Base-by-base conservation (phyloP, 2,329 filamentous ascomycete species). In the Colletotrichum gigasporum region DNA sequence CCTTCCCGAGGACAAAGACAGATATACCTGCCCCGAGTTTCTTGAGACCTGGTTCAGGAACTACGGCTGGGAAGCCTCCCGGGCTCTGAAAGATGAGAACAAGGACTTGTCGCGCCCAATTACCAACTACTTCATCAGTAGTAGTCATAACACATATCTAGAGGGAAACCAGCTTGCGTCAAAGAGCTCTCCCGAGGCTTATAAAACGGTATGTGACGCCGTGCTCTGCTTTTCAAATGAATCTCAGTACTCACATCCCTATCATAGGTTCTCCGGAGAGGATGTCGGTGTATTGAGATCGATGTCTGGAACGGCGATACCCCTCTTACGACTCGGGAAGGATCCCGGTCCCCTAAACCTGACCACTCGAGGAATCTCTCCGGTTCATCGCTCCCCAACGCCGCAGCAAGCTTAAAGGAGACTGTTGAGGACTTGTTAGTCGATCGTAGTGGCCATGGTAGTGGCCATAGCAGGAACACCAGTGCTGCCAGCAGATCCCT, bases 81-180 rank as follows among this genome's bases (percentile, higher is more conserved):
- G 72, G 67, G 80, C 82, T n/a, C 74, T 78, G 20, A 75, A 78
- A 7, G 61, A 76, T 20, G 70, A 79, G 28, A 71, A 78, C 67
- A 82, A 87, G 62, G 90, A 94, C 72, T 74, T 88, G 30, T 85
- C 85, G 0, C 87, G 85, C 54, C 91, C 93, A 4, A 83, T 97
- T 62, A 92, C 91, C 47, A 93, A 96, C 74, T 97, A 97, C 80
- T 97, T 93, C 76, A 94, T 97, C 75, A 97, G 91, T 67, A 96
- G 93, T 69, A 97, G 93, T 73, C 94, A 97, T 81, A 97, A 97
- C 75, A 97, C 94, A 0, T 97, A 97, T 75, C 82, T 97, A 41
- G 90, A 90, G 2, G 94, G 94, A 2, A 94, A 97, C 71, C 95
- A 97, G 77, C 83, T 96, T 39, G 90, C 88, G 65, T 93, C 93